Base-by-base conservation (phyloP, 768 basidiomycete genomes). In the Roridomyces roridus region DNA sequence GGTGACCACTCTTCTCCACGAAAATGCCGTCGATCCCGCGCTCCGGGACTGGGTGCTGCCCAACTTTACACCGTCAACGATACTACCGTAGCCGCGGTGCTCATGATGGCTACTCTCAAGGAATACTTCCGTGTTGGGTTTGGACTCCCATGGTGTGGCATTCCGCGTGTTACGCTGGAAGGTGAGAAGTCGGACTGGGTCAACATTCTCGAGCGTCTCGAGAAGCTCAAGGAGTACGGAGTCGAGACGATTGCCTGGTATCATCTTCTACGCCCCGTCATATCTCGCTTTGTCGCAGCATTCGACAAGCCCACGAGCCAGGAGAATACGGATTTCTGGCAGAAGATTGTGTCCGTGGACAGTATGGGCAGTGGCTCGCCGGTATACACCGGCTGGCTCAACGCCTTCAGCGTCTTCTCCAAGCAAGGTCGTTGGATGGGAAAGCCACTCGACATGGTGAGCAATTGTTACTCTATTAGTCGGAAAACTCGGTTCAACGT, bases 31-130 rank as follows among this genome's bases (percentile, higher is more conserved):
- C 17, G 64, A 71, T 47, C 62, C 57, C 3, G 40, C 56, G 6
- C 57, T 72, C 7, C 62, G 64, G 17, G 62, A 65, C 8, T 70
- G 68, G 67, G 65, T 67, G 29, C 47, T 69, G 34, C 70, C 72
- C 7, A 48, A 59, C 20, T 72, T 71, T 52, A 63, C 2, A 71
- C 68, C 1, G 21, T 29, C 21, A 66, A 51, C 18, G 72, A 73
- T 39, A 64, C 50, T 11, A 62, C 65, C 5, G 60, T 71, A 17
- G 65, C 55, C 26, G 61, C 69, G 6, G 56, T 71, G 15, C 31
- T 68, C 7, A 62, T 70, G 65, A 70, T 73, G 70, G 51, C 12
- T 37, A 44, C 24, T 10, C 10, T 44, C 8, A 44, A 44, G 18
- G 10, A 23, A 18, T 44, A 44, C 18, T 44, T 44, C 18, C 20